Evolutionary conservation across 306 rosid species (phyloP).

Genomic region (Leucaena leucocephala): DNA sequence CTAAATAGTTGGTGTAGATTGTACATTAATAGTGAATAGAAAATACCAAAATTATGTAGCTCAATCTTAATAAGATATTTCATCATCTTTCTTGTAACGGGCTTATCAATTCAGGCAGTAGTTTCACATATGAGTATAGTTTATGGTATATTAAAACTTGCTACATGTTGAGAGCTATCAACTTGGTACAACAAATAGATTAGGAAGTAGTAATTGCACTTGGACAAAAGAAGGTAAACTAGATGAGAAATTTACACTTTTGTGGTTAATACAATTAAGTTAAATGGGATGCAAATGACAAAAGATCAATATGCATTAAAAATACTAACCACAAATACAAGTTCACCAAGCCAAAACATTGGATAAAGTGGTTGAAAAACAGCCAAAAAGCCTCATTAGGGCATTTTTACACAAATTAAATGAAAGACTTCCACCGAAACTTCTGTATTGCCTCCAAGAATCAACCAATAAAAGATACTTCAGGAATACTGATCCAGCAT

Average conservation of each 20-base stretch:
- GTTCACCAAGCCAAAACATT: slow-evolving; percentile 75
- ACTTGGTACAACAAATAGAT: neutral
- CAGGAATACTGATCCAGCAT: slow-evolving; percentile 71
- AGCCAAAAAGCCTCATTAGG: slow-evolving; percentile 33
- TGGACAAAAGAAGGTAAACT: neutral
- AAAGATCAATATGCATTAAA: neutral
- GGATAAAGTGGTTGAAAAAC: slow-evolving; percentile 43
- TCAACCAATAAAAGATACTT: slow-evolving; percentile 57
- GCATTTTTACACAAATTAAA: slow-evolving; percentile 41
- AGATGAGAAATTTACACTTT: neutral
- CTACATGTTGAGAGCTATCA: neutral
- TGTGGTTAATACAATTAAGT: neutral
- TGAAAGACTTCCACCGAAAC: slow-evolving; percentile 48
- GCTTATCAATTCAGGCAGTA: neutral
- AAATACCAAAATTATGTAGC: neutral
- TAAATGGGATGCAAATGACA: slow-evolving; percentile 7
- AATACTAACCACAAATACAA: slow-evolving; percentile 81
- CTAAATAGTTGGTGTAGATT: neutral
- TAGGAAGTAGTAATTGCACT: neutral
- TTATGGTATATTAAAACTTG: neutral
- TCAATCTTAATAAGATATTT: neutral
- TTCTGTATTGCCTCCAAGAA: slow-evolving; percentile 53
- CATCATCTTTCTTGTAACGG: neutral
- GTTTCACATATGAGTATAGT: slow-evolving; percentile 1
- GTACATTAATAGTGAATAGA: neutral